phyloP scores from a whole-genome alignment of 345 rosid genomes.

The Syzygium aromaticum region DNA sequence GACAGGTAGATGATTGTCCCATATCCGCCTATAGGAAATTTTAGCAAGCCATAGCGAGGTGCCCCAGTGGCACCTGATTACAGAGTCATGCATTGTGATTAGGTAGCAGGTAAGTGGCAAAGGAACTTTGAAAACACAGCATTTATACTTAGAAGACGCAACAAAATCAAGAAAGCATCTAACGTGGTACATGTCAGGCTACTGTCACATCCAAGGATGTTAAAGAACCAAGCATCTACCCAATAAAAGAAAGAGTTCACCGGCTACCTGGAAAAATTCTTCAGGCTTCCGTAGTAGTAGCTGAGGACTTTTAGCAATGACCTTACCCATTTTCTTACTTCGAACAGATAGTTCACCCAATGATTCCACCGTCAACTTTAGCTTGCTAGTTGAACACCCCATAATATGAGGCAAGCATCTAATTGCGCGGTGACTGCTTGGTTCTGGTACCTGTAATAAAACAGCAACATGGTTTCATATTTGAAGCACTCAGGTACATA shows the following conservation, averaged over 20 bases:
- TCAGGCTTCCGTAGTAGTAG: constrained; percentile 62
- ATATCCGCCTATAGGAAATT: neutral
- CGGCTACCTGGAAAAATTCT: constrained; percentile 50
- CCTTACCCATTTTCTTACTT: constrained; percentile 57
- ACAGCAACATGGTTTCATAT: neutral
- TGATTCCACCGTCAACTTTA: constrained; percentile 48
- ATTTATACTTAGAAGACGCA: neutral
- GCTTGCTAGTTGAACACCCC: constrained; percentile 67
- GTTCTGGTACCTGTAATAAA: constrained; percentile 42
- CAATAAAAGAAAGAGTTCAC: neutral
- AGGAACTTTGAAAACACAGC: neutral
- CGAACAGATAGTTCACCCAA: constrained; percentile 42
- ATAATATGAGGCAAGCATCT: constrained; percentile 73
- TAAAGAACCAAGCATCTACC: neutral
- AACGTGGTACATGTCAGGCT: neutral
- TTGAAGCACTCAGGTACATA: neutral
- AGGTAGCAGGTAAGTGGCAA: neutral
- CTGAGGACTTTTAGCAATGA: constrained; percentile 76
- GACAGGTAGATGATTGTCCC: neutral
- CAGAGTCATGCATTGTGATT: neutral
- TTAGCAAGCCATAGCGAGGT: neutral
- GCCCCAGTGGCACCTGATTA: neutral
- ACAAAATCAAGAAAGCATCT: neutral
- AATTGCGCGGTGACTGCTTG: constrained; percentile 44
- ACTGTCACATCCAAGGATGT: neutral